Evolutionary conservation across 306 rosid genomes (phyloP).

Genomic region (Medicago arabica): DNA sequence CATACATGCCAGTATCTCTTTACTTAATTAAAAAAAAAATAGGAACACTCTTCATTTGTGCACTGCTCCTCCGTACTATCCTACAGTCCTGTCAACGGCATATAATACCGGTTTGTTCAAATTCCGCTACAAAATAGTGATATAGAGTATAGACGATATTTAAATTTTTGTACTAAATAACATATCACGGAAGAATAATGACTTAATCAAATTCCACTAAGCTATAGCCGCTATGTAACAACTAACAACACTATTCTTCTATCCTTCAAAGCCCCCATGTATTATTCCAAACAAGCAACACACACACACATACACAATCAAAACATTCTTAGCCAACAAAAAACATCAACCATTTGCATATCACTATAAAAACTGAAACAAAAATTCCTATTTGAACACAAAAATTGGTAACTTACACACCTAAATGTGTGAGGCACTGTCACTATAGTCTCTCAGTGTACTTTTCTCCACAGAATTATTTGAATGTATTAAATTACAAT

Average conservation of each 20-base stretch:
- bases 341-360: neutral
- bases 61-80: neutral
- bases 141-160: neutral
- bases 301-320: neutral
- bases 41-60: neutral
- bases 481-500: neutral
- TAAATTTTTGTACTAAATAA: neutral
- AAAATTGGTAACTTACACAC: slow-evolving; percentile 13
- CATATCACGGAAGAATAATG: neutral
- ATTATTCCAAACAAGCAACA: neutral
- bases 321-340: slow-evolving; percentile 23
- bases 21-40: neutral
- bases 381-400: slow-evolving; percentile 20
- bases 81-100: neutral
- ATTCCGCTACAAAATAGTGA: neutral
- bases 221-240: neutral
- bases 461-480: no score
- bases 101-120: neutral
- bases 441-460: neutral
- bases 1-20: neutral
- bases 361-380: slow-evolving; percentile 30
- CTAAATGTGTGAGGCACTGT: neutral
- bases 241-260: neutral
- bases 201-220: neutral
- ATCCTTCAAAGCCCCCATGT: slow-evolving; percentile 6